phyloP scores from a whole-genome alignment of 805 yeast genomes.

The Scheffersomyces spartinae region DNA sequence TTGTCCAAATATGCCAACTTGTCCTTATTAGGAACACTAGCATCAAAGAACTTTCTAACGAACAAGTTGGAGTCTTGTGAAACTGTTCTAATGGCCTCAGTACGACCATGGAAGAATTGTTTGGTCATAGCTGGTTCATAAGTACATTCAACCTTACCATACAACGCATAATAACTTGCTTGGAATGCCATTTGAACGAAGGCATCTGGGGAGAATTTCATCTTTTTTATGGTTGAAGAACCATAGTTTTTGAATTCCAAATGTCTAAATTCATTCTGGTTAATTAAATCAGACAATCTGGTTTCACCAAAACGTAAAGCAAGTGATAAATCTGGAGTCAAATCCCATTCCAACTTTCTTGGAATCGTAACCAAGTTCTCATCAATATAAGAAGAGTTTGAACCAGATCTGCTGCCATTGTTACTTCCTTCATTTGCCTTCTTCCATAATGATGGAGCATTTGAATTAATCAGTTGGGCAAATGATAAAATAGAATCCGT shows the following conservation, averaged over 20 bases:
- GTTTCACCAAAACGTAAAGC: conserved; percentile 88
- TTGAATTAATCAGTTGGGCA: conserved; percentile 71
- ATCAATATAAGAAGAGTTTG: conserved; percentile 30
- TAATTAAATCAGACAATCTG: conserved; percentile 72
- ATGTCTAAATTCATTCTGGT: conserved; percentile 79
- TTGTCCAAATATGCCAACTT: conserved; percentile 48
- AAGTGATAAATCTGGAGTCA: conserved; percentile 63
- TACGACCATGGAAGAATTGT: conserved; percentile 75
- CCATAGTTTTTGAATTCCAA: conserved; percentile 69
- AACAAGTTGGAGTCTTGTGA: conserved; percentile 69
- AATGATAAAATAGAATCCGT: conserved; percentile 83
- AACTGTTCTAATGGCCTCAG: conserved; percentile 85
- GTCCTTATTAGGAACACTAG: conserved; percentile 40
- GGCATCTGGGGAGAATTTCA: conserved; percentile 90
- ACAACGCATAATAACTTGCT: conserved; percentile 82
- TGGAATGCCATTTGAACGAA: conserved; percentile 91
- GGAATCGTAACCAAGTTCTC: conserved; percentile 49
- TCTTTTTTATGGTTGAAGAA: conserved; percentile 62
- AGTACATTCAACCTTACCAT: conserved; percentile 87
- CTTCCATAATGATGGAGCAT: conserved; percentile 64
- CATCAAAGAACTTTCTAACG: conserved; percentile 76
- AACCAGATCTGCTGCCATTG: conserved; percentile 29
- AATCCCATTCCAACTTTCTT: conserved; percentile 79
- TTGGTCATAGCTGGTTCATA: conserved; percentile 97
- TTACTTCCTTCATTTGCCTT: conserved; percentile 35